phyloP scores from a whole-genome alignment of 306 rosid species.

The Lathyrus aphaca region DNA sequence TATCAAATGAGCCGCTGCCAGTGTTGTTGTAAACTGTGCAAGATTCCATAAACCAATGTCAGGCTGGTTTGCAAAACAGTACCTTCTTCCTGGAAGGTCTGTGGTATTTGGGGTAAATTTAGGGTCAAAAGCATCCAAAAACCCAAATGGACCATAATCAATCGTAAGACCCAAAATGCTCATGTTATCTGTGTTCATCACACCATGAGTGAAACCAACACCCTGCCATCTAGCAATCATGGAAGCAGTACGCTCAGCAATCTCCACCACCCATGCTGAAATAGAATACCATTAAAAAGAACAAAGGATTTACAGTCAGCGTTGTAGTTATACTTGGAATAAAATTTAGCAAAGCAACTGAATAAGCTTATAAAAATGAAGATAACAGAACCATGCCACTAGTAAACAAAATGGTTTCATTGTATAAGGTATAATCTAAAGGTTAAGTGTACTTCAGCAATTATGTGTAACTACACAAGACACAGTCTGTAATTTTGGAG shows the following conservation, averaged over 20 bases:
- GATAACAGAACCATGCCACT: background rate
- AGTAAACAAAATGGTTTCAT: background rate
- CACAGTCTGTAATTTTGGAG: background rate
- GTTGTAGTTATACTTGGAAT: constrained; percentile 9
- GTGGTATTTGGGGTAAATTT: constrained; percentile 93
- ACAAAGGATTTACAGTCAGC: constrained; percentile 23
- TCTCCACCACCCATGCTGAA: constrained; percentile 92
- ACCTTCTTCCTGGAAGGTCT: constrained; percentile 98
- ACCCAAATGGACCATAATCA: constrained; percentile 98
- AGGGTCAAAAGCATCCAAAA: constrained; percentile 99
- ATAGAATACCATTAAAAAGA: constrained; percentile 34
- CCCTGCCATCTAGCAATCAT: constrained; percentile 97
- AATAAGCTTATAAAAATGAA: background rate
- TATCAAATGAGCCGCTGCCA: constrained; percentile 75
- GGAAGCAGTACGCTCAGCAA: constrained; percentile 95
- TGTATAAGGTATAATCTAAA: background rate
- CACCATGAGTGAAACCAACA: constrained; percentile 98
- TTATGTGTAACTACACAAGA: background rate
- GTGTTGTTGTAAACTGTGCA: constrained; percentile 73
- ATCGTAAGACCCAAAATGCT: constrained; percentile 97
- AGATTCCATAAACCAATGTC: constrained; percentile 97
- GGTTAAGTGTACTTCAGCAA: background rate
- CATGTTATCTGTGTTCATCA: constrained; percentile 98
- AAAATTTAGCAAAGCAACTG: background rate
- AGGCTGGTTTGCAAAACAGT: constrained; percentile 98